Percentiles rank a stretch among this genome's conserved stretches.
Conservation (phyloP, 1,139 yeast species). For the Hyphopichia burtonii region DNA sequence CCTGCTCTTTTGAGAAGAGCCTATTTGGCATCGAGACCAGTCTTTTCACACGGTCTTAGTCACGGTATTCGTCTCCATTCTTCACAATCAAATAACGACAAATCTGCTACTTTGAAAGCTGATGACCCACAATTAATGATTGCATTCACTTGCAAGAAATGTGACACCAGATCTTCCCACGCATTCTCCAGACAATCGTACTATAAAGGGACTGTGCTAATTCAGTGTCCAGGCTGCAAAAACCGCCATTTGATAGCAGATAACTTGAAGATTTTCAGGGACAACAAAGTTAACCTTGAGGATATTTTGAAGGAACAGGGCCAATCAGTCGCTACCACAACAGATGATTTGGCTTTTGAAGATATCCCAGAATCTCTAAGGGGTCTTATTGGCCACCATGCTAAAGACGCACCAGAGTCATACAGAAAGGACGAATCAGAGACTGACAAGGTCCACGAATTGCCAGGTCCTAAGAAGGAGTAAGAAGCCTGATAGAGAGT, state of each 20-base stretch:
- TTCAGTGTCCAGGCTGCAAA: constrained; percentile 90
- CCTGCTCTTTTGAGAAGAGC: not conserved
- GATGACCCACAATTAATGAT: constrained; percentile 79
- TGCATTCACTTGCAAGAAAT: constrained; percentile 90
- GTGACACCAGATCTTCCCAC: constrained; percentile 82
- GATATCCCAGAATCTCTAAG: constrained; percentile 70
- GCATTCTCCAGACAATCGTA: constrained; percentile 90
- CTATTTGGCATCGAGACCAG: not conserved
- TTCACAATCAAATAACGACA: constrained; percentile 4
- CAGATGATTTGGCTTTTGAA: constrained; percentile 66
- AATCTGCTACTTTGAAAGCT: constrained; percentile 31
- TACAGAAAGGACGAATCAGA: constrained; percentile 17
- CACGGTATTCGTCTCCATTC: not conserved
- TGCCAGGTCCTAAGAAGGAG: constrained; percentile 12
- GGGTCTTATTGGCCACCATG: constrained; percentile 57
- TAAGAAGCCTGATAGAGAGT: not conserved
- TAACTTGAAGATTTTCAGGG: constrained; percentile 81
- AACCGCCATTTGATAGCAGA: constrained; percentile 91
- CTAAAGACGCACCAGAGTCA: constrained; percentile 59
- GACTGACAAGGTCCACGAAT: constrained; percentile 12
- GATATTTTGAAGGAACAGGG: constrained; percentile 80
- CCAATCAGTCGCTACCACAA: constrained; percentile 60
- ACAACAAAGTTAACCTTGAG: constrained; percentile 69
- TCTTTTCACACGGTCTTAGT: not conserved
- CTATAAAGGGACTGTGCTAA: constrained; percentile 78